These are phyloP conservation scores for Hypoxylon perforatum DNA, from an alignment of 495 filamentous ascomycete genomes.

Conservation along the genomic window DNA sequence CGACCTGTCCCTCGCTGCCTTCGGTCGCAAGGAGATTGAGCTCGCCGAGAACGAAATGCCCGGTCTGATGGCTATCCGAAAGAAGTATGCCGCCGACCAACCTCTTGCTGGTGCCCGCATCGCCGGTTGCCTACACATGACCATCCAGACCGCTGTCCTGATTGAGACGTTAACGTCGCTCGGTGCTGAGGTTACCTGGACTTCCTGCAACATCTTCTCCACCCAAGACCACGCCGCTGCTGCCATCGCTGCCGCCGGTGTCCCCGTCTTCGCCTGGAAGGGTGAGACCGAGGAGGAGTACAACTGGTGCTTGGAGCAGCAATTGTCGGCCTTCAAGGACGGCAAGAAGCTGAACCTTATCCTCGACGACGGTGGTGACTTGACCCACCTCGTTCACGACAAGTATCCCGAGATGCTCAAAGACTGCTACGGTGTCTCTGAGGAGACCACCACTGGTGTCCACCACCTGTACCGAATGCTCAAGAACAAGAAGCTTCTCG, in stretches of 20 bases:
- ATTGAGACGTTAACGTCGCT: constrained; percentile 96
- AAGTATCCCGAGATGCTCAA: constrained; percentile 98
- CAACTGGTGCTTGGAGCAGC: constrained; percentile 99
- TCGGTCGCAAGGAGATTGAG: constrained; percentile 98
- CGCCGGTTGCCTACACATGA: constrained; percentile 99
- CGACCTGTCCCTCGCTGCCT: constrained; percentile 96
- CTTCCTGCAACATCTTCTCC: constrained; percentile 98
- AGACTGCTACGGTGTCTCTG: constrained; percentile 96
- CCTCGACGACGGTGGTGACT: constrained; percentile 97
- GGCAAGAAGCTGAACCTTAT: constrained; percentile 97
- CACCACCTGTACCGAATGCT: constrained; percentile 99
- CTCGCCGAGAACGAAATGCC: constrained; percentile 99
- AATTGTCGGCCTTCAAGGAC: constrained; percentile 95
- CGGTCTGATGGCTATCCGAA: constrained; percentile 93
- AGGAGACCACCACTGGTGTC: constrained; percentile 99
- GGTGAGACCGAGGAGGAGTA: constrained; percentile 99
- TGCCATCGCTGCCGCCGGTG: constrained; percentile 92
- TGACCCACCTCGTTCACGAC: constrained; percentile 94
- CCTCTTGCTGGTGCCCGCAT: constrained; percentile 89
- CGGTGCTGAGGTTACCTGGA: constrained; percentile 98
- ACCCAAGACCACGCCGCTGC: constrained; percentile 99
- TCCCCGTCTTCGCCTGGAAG: constrained; percentile 99
- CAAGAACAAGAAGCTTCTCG: constrained; percentile 89
- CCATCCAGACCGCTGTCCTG: constrained; percentile 98
- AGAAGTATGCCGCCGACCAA: constrained; percentile 92